These are phyloP conservation scores for Coix lacrymajobi DNA, from an alignment of 176 grass and related monocot species.

Conservation along the genomic window DNA sequence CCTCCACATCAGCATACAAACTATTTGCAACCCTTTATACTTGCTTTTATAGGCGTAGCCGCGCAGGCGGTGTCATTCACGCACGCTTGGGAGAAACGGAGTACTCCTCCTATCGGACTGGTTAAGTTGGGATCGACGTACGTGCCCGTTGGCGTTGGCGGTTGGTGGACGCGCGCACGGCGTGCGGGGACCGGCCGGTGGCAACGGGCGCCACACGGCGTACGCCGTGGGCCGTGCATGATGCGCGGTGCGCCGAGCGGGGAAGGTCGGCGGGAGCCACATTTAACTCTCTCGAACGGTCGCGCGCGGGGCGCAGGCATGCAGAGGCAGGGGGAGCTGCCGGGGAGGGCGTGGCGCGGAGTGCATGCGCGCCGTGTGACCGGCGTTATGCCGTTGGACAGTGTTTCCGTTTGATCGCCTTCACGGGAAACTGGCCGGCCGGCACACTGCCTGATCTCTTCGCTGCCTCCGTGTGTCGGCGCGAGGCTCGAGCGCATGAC, in stretches of 20 bases:
- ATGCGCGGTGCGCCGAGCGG: neutral
- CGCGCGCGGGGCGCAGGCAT: neutral
- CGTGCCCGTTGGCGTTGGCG: neutral
- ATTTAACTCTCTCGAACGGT: neutral
- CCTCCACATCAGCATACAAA: no score
- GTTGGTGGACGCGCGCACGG: neutral
- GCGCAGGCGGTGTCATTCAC: no score
- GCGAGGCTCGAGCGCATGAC: neutral
- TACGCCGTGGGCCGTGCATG: no score
- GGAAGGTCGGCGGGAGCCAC: neutral
- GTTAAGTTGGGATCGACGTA: no score
- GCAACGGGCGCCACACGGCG: neutral
- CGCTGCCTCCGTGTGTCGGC: neutral
- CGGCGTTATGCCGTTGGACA: neutral
- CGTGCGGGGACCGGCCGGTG: neutral
- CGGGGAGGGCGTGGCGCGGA: neutral
- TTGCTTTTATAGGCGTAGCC: no score
- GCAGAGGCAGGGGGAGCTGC: neutral
- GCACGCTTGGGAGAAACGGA: no score
- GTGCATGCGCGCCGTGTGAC: constrained; percentile 30
- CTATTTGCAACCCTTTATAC: no score
- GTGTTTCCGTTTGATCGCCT: constrained; percentile 12
- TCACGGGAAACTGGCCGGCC: constrained; percentile 35
- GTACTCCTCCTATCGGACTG: no score
- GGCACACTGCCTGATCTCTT: no score